Percentiles rank a stretch among this genome's conserved stretches.
Evolutionary conservation across 2,329 filamentous ascomycete genomes (phyloP).

Genomic region (Laburnicola sp.): DNA sequence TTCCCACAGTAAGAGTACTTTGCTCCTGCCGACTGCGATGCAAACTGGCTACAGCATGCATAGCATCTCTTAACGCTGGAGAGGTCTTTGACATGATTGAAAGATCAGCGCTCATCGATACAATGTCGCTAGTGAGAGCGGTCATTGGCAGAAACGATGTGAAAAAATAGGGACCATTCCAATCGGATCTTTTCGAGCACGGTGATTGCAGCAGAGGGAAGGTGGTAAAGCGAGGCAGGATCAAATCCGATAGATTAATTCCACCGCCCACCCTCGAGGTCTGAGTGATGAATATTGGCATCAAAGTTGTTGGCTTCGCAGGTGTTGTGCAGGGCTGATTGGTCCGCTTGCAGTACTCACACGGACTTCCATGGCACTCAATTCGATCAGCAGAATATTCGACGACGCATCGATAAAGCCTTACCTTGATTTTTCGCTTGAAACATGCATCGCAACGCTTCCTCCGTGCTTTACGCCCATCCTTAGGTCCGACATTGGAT

Average conservation of each 20-base stretch:
- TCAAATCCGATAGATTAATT: background rate
- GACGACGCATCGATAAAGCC: background rate
- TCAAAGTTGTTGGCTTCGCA: constrained; percentile 4
- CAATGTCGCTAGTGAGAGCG: constrained; percentile 12
- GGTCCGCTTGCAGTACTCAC: constrained; percentile 23
- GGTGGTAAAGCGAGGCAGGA: background rate
- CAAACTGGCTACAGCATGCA: constrained; percentile 22
- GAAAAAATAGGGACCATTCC: constrained; percentile 28
- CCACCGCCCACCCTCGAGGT: background rate
- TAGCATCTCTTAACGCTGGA: constrained; percentile 22
- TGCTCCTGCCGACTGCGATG: constrained; percentile 14
- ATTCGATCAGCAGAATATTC: background rate
- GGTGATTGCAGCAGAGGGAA: constrained; percentile 3
- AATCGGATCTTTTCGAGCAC: constrained; percentile 3
- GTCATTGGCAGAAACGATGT: constrained; percentile 29
- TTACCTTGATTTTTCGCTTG: constrained; percentile 32
- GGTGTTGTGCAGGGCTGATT: constrained; percentile 18
- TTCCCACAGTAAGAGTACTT: too few relatives aligned
- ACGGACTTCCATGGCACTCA: constrained; percentile 33
- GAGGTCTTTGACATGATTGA: constrained; percentile 15
- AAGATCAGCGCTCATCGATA: constrained; percentile 16
- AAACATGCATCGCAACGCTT: constrained; percentile 32
- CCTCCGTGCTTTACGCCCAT: constrained; percentile 33
- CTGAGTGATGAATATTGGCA: constrained; percentile 22
- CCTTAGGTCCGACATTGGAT: constrained; percentile 27